These are phyloP conservation scores for Hansenula sp. DNA, from an alignment of 1,139 yeast species.

Conservation along the genomic window DNA sequence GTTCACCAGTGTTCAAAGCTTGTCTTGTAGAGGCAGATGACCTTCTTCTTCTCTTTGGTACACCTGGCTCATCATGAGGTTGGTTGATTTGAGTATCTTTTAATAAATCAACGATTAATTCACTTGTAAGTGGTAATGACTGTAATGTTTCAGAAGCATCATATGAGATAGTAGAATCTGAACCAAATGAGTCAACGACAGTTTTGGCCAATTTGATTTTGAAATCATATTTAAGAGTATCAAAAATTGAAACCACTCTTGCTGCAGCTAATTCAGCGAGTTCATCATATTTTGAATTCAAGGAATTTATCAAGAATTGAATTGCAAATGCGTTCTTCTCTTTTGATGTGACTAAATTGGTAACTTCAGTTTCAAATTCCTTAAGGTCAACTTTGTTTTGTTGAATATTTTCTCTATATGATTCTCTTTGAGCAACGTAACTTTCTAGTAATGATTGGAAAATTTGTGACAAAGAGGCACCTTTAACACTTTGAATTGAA, in stretches of 20 bases:
- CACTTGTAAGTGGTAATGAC: slow-evolving; percentile 40
- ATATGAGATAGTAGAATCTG: slow-evolving; percentile 37
- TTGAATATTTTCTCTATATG: slow-evolving; percentile 41
- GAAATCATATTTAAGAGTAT: slow-evolving; percentile 48
- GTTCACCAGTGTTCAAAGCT: slow-evolving; percentile 62
- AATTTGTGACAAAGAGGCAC: slow-evolving; percentile 34
- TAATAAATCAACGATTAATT: slow-evolving; percentile 42
- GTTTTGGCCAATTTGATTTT: slow-evolving; percentile 55
- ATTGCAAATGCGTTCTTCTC: slow-evolving; percentile 55
- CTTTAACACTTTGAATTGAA: slow-evolving; percentile 28
- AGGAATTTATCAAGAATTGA: slow-evolving; percentile 52
- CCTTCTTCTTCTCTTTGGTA: slow-evolving; percentile 70
- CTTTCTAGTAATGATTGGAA: slow-evolving; percentile 29
- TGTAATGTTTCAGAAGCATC: slow-evolving; percentile 56
- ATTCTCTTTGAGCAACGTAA: slow-evolving; percentile 39
- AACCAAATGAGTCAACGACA: slow-evolving; percentile 51
- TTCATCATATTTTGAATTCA: slow-evolving; percentile 46
- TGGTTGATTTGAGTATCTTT: slow-evolving; percentile 42
- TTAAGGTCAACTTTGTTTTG: slow-evolving; percentile 44
- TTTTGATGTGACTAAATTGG: slow-evolving; percentile 52
- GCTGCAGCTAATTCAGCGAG: slow-evolving; percentile 46
- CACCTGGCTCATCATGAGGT: slow-evolving; percentile 33
- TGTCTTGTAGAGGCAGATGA: slow-evolving; percentile 73
- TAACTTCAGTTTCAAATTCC: slow-evolving; percentile 51
- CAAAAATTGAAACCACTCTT: slow-evolving; percentile 52